Evolutionary conservation across 352 stramenopile species (phyloP).

Genomic region (Phytophthora podocarpi): DNA sequence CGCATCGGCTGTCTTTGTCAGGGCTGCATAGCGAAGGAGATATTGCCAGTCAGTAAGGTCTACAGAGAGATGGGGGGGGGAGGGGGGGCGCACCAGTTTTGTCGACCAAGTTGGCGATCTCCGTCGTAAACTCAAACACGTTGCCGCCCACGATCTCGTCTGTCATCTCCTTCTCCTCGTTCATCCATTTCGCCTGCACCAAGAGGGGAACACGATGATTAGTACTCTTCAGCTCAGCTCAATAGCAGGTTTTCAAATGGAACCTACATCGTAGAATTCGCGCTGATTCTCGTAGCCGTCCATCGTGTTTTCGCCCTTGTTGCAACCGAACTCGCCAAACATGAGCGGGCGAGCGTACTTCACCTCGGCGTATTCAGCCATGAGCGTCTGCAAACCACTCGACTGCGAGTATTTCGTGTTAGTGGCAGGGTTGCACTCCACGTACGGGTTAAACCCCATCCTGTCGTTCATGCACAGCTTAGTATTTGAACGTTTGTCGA

Average conservation of each 20-base stretch:
- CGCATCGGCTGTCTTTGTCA: constrained; percentile 48
- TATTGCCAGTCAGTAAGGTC: background rate
- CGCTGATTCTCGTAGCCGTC: constrained; percentile 76
- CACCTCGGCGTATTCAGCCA: constrained; percentile 57
- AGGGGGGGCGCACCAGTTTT: constrained; percentile 24
- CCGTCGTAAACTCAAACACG: constrained; percentile 78
- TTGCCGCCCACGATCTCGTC: constrained; percentile 70
- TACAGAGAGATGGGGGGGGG: background rate
- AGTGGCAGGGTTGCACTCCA: constrained; percentile 61
- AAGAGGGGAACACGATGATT: too few species aligned
- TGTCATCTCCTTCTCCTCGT: constrained; percentile 70
- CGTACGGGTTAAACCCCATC: constrained; percentile 75
- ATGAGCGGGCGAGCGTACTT: constrained; percentile 65
- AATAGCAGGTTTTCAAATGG: background rate
- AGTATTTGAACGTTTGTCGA: too few species aligned
- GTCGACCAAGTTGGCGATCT: constrained; percentile 57
- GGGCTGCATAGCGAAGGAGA: constrained; percentile 24
- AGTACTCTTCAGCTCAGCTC: background rate
- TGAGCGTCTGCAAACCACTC: constrained; percentile 58
- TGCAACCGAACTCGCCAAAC: constrained; percentile 84
- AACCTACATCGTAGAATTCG: constrained; percentile 58
- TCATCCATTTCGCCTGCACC: constrained; percentile 74
- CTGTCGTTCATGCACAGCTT: constrained; percentile 1
- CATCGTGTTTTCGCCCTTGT: constrained; percentile 66
- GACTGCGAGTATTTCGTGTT: constrained; percentile 65